Percentiles rank a stretch among this genome's conserved stretches.
phyloP scores from a whole-genome alignment of 345 rosid genomes.

The Eucalyptus marginata region DNA sequence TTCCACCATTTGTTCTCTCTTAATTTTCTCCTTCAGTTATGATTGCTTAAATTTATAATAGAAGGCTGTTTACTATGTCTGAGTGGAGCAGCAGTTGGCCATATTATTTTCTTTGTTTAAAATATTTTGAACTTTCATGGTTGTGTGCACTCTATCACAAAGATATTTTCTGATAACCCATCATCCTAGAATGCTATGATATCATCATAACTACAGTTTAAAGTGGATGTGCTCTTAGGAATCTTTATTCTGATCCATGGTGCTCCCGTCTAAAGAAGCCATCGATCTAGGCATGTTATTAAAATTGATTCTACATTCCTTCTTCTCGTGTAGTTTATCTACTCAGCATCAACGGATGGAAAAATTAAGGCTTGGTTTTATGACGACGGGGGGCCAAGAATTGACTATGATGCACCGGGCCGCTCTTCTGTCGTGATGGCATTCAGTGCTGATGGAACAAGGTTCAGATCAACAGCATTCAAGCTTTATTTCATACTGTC shows the following conservation, averaged over 20 bases:
- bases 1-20: neutral
- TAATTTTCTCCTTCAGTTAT: neutral
- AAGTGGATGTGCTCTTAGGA: neutral
- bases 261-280: neutral
- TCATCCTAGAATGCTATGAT: neutral
- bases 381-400: slow-evolving; percentile 48
- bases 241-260: neutral
- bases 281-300: neutral
- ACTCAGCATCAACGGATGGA: slow-evolving; percentile 71
- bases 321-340: slow-evolving; percentile 35
- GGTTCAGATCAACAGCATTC: slow-evolving; percentile 20
- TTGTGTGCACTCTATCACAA: neutral
- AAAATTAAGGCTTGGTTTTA: slow-evolving; percentile 75
- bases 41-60: neutral
- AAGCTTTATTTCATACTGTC: neutral
- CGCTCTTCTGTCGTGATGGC: slow-evolving; percentile 56
- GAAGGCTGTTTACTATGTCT: neutral
- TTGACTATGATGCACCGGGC: slow-evolving; percentile 72
- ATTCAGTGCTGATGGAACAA: slow-evolving; percentile 60
- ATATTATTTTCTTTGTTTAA: neutral
- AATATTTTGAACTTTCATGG: neutral
- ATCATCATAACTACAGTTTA: neutral
- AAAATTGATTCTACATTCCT: neutral
- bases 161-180: neutral
- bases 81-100: neutral